These are phyloP conservation scores for Podaxis mareebaensis DNA, from an alignment of 768 basidiomycete genomes.

Conservation along the genomic window DNA sequence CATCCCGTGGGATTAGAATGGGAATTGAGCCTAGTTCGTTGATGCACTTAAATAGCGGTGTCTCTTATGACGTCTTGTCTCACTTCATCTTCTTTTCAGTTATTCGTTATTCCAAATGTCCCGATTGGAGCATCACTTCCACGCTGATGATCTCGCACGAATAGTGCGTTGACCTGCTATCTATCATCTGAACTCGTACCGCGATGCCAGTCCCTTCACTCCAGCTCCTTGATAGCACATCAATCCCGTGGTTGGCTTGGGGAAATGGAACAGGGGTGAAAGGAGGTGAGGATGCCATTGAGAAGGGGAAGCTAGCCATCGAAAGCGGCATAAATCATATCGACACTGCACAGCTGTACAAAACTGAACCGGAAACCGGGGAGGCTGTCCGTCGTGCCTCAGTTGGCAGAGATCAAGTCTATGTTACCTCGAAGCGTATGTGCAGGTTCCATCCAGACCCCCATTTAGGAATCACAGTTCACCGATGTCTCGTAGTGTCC, in stretches of 20 bases:
- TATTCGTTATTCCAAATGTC: too few species aligned
- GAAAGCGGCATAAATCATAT: constrained; percentile 48
- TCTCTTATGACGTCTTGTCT: too few species aligned
- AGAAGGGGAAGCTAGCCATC: constrained; percentile 32
- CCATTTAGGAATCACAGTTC: neutral
- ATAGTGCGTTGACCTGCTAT: neutral
- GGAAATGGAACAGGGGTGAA: constrained; percentile 44
- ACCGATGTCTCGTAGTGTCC: neutral
- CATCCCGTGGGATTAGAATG: too few species aligned
- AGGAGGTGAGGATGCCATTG: constrained; percentile 30
- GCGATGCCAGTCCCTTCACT: constrained; percentile 22
- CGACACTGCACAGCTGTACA: constrained; percentile 52
- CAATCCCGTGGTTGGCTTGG: constrained; percentile 50
- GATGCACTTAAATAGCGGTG: too few species aligned
- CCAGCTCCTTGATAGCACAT: constrained; percentile 31
- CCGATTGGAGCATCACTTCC: neutral
- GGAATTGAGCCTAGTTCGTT: too few species aligned
- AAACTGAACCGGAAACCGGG: constrained; percentile 45
- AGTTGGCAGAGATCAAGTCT: constrained; percentile 41
- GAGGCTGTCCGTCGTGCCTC: constrained; percentile 34
- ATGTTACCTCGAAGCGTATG: constrained; percentile 47
- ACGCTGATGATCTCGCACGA: neutral
- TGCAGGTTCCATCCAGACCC: neutral
- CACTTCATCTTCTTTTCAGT: too few species aligned
- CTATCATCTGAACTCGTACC: neutral